phyloP scores from a whole-genome alignment of 2,329 filamentous ascomycete species.

The Rachicladosporium sp. region DNA sequence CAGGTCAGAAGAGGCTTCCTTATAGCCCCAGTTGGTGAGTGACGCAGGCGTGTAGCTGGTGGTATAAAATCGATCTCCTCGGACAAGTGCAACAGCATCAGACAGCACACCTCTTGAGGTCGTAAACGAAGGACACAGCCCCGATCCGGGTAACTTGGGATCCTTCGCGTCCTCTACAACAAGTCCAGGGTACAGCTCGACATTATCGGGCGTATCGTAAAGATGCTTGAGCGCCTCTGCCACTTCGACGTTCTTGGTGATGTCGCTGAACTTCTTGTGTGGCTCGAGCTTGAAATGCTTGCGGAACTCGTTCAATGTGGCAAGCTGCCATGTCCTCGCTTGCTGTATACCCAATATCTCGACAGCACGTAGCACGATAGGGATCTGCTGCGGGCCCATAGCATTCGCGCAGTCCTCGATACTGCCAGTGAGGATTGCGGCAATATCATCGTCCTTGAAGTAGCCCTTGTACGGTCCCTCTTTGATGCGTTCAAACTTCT shows the following conservation, averaged over 20 bases:
- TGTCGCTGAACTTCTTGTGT: conserved; percentile 45
- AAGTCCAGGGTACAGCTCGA: conserved; percentile 59
- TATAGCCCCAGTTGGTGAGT: conserved; percentile 33
- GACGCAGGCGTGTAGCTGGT: conserved; percentile 24
- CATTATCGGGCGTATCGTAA: conserved; percentile 51
- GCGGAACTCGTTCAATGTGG: conserved; percentile 52
- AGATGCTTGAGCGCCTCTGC: conserved; percentile 44
- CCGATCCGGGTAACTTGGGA: conserved; percentile 39
- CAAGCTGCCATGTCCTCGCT: conserved; percentile 48
- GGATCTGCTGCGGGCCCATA: conserved; percentile 49
- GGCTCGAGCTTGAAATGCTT: conserved; percentile 49
- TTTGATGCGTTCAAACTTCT: conserved; percentile 18
- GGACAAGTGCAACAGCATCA: conserved; percentile 47
- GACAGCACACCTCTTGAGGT: conserved; percentile 45
- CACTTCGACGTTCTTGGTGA: conserved; percentile 46
- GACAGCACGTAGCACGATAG: conserved; percentile 45
- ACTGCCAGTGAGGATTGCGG: conserved; percentile 41
- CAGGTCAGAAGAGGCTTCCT: conserved; percentile 34
- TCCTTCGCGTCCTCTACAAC: conserved; percentile 48
- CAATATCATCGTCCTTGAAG: conserved; percentile 48
- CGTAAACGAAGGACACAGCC: conserved; percentile 42
- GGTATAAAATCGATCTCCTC: conserved; percentile 49
- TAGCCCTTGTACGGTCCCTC: conserved; percentile 32
- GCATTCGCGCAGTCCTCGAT: conserved; percentile 49
- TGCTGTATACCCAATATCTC: conserved; percentile 53